phyloP scores from a whole-genome alignment of 169 alveolate genomes.

The Toxoplasma gondii region DNA sequence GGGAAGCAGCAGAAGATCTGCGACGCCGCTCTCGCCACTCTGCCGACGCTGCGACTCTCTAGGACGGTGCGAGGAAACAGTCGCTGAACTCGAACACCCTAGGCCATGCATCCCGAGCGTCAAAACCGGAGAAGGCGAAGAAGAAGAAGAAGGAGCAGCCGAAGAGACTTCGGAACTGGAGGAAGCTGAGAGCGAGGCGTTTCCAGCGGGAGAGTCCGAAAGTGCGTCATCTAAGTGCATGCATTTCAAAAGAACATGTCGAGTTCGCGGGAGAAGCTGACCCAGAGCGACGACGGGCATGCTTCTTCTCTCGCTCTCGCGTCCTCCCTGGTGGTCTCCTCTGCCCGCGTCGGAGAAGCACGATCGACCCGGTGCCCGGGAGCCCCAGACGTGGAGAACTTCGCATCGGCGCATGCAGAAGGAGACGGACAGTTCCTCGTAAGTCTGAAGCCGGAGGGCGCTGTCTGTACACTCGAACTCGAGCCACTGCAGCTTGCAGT shows the following conservation, averaged over 20 bases:
- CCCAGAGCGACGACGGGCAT: background rate
- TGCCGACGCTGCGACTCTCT: too few relatives aligned
- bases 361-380: background rate
- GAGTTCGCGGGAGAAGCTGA: background rate
- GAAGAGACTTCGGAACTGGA: too few relatives aligned
- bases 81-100: too few relatives aligned
- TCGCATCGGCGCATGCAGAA: background rate
- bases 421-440: background rate
- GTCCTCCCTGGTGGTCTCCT: background rate
- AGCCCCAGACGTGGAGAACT: background rate
- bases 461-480: background rate
- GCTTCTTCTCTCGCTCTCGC: background rate
- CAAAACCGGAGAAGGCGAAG: too few relatives aligned
- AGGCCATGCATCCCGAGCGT: too few relatives aligned
- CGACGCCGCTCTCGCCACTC: too few relatives aligned
- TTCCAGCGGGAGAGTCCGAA: too few relatives aligned
- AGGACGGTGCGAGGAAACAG: background rate
- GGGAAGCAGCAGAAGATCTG: too few relatives aligned
- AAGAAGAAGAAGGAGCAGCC: too few relatives aligned
- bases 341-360: background rate
- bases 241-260: background rate
- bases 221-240: too few relatives aligned
- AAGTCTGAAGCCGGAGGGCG: background rate
- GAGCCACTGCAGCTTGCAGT: background rate
- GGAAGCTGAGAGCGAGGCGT: too few relatives aligned